Percentiles rank a stretch among this genome's conserved stretches.
These are phyloP conservation scores for Rhodotorula sphaerocarpa DNA, from an alignment of 768 basidiomycete species.

Conservation along the genomic window DNA sequence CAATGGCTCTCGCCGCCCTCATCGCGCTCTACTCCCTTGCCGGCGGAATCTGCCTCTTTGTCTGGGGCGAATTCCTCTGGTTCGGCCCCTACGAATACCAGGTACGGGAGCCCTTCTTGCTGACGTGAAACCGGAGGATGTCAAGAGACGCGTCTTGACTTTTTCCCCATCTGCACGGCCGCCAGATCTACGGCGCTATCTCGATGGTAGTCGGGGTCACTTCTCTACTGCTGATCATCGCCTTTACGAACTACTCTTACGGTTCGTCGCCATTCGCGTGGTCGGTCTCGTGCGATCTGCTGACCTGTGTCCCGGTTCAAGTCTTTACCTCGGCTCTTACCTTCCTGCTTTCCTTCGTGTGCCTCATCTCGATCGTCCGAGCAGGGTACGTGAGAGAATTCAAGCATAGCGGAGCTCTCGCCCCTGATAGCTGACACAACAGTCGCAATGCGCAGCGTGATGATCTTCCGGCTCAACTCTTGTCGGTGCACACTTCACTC, in stretches of 20 bases:
- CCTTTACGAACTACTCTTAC: conserved; percentile 19
- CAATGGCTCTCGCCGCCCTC: conserved; percentile 20
- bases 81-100: not conserved
- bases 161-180: not conserved
- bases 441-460: conserved; percentile 12
- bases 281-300: no score
- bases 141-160: not conserved
- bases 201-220: conserved; percentile 12
- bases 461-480: conserved; percentile 24
- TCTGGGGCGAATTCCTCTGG: conserved; percentile 22
- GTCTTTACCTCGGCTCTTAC: conserved; percentile 3
- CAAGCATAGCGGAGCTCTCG: no score
- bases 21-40: conserved; percentile 26
- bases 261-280: conserved; percentile 2
- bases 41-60: conserved; percentile 25
- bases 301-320: not conserved
- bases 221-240: conserved; percentile 16
- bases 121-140: no score
- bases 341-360: conserved; percentile 12
- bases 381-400: conserved; percentile 3
- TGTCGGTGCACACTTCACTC: no score
- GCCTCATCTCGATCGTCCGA: conserved; percentile 8
- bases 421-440: no score
- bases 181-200: conserved; percentile 29
- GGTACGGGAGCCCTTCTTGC: no score